phyloP scores from a whole-genome alignment of 495 filamentous ascomycete species.

The Trichocladium antarcticum region DNA sequence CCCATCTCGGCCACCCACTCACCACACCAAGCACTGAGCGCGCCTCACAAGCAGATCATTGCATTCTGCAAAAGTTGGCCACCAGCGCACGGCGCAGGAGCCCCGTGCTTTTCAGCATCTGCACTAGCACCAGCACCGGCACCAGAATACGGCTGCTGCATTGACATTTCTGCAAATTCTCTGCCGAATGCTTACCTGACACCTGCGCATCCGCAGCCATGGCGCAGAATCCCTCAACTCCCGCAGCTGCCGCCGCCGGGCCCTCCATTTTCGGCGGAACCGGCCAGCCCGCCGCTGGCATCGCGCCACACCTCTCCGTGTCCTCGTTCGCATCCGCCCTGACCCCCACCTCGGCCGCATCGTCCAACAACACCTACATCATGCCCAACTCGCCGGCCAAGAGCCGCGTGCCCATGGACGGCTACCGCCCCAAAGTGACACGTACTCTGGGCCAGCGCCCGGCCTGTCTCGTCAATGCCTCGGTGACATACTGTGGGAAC shows the following conservation, averaged over 20 bases:
- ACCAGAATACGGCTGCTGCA: neutral
- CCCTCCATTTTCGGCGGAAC: slow-evolving; percentile 29
- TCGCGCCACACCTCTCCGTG: slow-evolving; percentile 5
- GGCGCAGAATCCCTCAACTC: slow-evolving; percentile 24
- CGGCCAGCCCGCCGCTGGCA: slow-evolving; percentile 1
- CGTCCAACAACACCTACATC: slow-evolving; percentile 68
- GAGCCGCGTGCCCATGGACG: slow-evolving; percentile 49
- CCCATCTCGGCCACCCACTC: neutral
- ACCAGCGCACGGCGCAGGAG: neutral
- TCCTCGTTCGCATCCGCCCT: slow-evolving; percentile 21
- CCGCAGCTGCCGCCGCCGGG: slow-evolving; percentile 10
- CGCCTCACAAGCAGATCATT: neutral
- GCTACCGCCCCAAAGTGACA: slow-evolving; percentile 70
- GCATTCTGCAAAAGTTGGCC: neutral
- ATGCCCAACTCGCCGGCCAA: slow-evolving; percentile 72
- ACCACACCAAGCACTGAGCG: neutral
- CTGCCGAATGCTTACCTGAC: neutral
- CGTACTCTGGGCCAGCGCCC: slow-evolving; percentile 77
- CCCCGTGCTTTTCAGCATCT: neutral
- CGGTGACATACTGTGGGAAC: slow-evolving; percentile 91
- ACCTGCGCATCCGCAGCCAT: slow-evolving; percentile 12
- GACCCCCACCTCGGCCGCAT: slow-evolving; percentile 41
- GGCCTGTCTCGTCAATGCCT: slow-evolving; percentile 93
- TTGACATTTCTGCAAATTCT: neutral
- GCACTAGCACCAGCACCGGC: neutral